Conservation (phyloP, 805 yeast genomes). For the Candida silvicultrix region DNA sequence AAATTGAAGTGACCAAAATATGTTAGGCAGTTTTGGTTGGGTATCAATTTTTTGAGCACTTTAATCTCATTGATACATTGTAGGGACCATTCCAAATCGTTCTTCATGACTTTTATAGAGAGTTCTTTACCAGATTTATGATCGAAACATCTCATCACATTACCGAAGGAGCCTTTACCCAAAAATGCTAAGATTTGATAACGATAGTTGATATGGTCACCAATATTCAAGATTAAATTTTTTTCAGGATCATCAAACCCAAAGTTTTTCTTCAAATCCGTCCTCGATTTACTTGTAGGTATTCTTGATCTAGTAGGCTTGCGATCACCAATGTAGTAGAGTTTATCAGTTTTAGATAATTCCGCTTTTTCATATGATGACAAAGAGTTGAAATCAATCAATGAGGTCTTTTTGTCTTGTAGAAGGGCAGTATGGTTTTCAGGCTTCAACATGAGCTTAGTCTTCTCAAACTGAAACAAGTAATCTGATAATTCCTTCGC, state of each 20-base stretch:
- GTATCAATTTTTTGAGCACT: conserved; percentile 43
- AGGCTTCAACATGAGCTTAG: conserved; percentile 4
- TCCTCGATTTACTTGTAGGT: background rate
- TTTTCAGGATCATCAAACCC: conserved; percentile 71
- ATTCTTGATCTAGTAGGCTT: conserved; percentile 1
- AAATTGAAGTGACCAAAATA: conserved; percentile 70
- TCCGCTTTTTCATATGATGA: conserved; percentile 59
- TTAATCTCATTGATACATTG: conserved; percentile 78
- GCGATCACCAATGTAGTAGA: conserved; percentile 43
- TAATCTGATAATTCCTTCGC: conserved; percentile 5
- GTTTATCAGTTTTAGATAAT: conserved; percentile 38
- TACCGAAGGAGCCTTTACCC: conserved; percentile 83
- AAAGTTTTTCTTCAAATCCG: conserved; percentile 37
- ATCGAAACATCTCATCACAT: conserved; percentile 64
- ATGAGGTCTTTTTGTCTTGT: background rate
- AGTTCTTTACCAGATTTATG: conserved; percentile 50
- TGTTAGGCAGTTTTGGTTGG: conserved; percentile 30
- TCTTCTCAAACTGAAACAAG: conserved; percentile 9
- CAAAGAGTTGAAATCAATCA: conserved; percentile 19
- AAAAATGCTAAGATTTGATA: conserved; percentile 54
- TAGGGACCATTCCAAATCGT: conserved; percentile 63
- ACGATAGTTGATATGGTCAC: conserved; percentile 74
- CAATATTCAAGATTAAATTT: conserved; percentile 45
- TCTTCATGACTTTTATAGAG: conserved; percentile 76
- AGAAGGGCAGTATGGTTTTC: background rate